phyloP scores from a whole-genome alignment of 345 rosid species.

The Rubroshorea leprosula region DNA sequence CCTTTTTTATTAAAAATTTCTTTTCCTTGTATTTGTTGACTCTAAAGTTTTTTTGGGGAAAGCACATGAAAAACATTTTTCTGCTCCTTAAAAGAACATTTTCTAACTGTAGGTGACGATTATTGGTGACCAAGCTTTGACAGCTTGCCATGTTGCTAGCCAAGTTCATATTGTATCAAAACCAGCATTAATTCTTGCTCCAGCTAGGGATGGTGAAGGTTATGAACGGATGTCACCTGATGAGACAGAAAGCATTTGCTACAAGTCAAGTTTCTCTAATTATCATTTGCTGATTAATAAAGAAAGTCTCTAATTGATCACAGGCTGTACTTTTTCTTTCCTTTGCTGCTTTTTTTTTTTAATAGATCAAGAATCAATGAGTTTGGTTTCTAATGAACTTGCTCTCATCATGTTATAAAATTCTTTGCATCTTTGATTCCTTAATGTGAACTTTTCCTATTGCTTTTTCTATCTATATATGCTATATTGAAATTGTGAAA shows the following conservation, averaged over 20 bases:
- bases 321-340: too few relatives aligned
- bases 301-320: too few relatives aligned
- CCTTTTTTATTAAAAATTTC: too few relatives aligned
- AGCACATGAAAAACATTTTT: too few relatives aligned
- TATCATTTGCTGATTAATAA: too few relatives aligned
- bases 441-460: not conserved
- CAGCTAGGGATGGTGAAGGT: constrained; percentile 32
- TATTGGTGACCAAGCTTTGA: constrained; percentile 99
- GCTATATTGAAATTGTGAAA: too few relatives aligned
- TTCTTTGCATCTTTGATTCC: not conserved
- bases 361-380: too few relatives aligned
- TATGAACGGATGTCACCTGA: constrained; percentile 91
- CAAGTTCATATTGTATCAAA: constrained; percentile 89
- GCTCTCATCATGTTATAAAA: not conserved
- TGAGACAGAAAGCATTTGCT: constrained; percentile 62
- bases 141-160: constrained; percentile 98
- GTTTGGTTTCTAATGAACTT: constrained; percentile 1
- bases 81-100: not conserved
- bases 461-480: not conserved
- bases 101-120: constrained; percentile 74
- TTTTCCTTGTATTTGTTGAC: too few relatives aligned
- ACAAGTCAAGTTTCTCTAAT: too few relatives aligned
- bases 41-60: not conserved
- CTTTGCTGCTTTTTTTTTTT: too few relatives aligned
- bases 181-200: constrained; percentile 73